These are phyloP conservation scores for Fusarium mangiferae DNA, from an alignment of 2,329 filamentous ascomycete genomes.

Conservation along the genomic window DNA sequence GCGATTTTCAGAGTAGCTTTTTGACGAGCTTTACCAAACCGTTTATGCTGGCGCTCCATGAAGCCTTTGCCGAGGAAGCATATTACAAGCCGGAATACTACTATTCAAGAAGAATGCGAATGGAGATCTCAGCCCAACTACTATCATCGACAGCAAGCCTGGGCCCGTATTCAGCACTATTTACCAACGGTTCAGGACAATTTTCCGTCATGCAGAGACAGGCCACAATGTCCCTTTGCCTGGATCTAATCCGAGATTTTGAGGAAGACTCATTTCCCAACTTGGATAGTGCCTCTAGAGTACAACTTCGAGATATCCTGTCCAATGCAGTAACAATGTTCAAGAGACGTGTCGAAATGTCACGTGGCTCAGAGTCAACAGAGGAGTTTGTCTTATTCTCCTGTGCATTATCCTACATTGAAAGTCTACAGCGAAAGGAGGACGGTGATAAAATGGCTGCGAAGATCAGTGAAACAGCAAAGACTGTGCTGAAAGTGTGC, in stretches of 20 bases:
- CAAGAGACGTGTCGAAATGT: neutral
- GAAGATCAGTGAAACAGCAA: neutral
- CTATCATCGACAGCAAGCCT: neutral
- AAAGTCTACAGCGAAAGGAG: neutral
- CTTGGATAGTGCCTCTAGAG: neutral
- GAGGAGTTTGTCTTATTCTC: neutral
- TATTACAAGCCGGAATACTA: neutral
- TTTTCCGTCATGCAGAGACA: neutral
- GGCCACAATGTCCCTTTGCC: neutral
- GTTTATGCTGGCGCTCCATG: neutral
- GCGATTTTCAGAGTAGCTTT: neutral
- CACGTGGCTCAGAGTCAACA: neutral
- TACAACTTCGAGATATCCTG: neutral
- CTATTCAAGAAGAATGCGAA: neutral
- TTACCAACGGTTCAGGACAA: neutral
- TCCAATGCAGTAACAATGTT: neutral
- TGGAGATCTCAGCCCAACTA: neutral
- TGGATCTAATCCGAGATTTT: neutral
- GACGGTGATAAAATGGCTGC: rapidly evolving
- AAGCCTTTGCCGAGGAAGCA: neutral
- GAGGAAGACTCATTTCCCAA: neutral
- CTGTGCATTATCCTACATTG: neutral
- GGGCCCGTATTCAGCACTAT: neutral
- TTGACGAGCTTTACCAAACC: neutral
- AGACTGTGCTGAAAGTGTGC: neutral